Evolutionary conservation across 495 filamentous ascomycete species (phyloP).

Genomic region (Penicillium nucicola): DNA sequence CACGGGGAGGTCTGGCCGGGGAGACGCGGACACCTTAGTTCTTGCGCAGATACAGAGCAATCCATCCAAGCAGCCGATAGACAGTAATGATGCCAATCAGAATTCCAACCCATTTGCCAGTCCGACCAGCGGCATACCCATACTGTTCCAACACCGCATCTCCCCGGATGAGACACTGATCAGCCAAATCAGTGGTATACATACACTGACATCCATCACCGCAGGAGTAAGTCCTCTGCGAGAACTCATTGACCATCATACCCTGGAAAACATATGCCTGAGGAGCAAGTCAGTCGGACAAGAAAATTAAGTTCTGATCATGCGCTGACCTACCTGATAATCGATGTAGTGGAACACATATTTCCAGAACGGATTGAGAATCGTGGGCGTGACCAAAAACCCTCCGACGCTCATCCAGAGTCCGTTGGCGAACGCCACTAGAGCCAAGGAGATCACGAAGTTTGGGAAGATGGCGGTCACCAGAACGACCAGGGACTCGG

Average conservation of each 20-base stretch:
- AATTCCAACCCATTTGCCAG: conserved; percentile 72
- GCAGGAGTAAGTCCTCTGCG: conserved; percentile 58
- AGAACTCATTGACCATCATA: conserved; percentile 89
- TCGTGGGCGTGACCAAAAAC: conserved; percentile 68
- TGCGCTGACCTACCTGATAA: conserved; percentile 52
- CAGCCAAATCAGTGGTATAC: conserved; percentile 60
- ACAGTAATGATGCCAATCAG: conserved; percentile 69
- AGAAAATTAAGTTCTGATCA: neutral
- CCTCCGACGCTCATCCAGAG: conserved; percentile 83
- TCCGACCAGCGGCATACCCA: conserved; percentile 59
- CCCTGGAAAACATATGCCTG: conserved; percentile 77
- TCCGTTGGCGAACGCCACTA: conserved; percentile 78
- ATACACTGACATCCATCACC: conserved; percentile 59
- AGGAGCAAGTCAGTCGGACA: neutral
- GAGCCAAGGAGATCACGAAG: conserved; percentile 72
- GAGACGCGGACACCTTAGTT: conserved; percentile 5
- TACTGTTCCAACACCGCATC: conserved; percentile 63
- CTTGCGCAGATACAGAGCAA: conserved; percentile 34
- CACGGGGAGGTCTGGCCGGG: too few relatives aligned
- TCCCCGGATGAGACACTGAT: conserved; percentile 65
- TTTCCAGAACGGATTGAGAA: conserved; percentile 77
- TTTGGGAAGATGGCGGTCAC: conserved; percentile 68
- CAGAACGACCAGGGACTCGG: conserved; percentile 76
- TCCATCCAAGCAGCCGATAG: conserved; percentile 63
- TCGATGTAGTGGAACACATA: conserved; percentile 86